Evolutionary conservation across 352 stramenopile genomes (phyloP), one percentile per base, ranked within the genome.

Genomic region (Pythium utonaiense): DNA sequence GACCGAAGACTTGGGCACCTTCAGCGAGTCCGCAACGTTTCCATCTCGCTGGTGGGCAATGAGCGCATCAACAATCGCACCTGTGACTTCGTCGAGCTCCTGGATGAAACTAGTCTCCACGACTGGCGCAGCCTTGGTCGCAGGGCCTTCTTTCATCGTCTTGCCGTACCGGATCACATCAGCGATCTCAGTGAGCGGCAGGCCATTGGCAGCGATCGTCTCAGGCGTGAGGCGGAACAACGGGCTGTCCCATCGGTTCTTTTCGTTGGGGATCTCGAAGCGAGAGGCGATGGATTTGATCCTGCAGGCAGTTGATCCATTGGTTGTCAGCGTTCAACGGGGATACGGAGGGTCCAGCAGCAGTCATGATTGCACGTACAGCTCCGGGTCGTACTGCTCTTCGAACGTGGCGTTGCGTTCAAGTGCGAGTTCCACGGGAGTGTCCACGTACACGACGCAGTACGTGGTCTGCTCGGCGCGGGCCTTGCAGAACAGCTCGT

Each of bases 401-500:
- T 66, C 62, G 25, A 58, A 68, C 6, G 34, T 51, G 8, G 67
- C 66, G 54, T 92, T 93, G 24, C 81, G 77, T 57, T 84, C 57
- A 9, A 90, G 63, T 2, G 82, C 78, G 24, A 88, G 40, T 3
- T 73, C 71, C 57, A 91, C 19, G 0, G 84, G 74, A 14, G 83
- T 90, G 58, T 93, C 78, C 31, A 93, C 75, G 42, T 85, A 92
- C 25, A 93, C 72, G 56, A 98, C 88, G 48, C 91, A 96, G 73
- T 98, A 96, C 10, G 82, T 88, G 55, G 94, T 92, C 68, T 77
- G 89, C 61, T 92, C 81, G 24, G 91, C 87, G 44, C 96, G 96
- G 5, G 89, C 91, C 48, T 97, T 91, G 76, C 94, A 98, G 69
- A 96, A 97, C 30, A 98, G 76, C 70, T 98, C 92, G 71, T 98